A percentile compares a stretch with the other conserved stretches of the same genome.
These are phyloP conservation scores for Omphalea diandra DNA, from an alignment of 441 rosid species.

Conservation along the genomic window DNA sequence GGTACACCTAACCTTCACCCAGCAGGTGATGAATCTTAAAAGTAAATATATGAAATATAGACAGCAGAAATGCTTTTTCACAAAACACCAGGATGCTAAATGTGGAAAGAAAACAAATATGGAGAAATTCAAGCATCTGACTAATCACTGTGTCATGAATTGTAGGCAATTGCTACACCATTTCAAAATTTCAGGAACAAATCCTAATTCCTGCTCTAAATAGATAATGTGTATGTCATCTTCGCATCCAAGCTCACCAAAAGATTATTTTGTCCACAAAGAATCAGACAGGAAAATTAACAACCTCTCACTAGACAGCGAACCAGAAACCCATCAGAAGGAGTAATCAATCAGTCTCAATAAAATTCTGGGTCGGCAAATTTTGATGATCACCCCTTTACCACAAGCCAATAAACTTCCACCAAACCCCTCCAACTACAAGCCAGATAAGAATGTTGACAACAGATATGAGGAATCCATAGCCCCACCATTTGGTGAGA, in stretches of 20 bases:
- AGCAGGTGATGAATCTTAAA: no score
- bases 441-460: constrained; percentile 94
- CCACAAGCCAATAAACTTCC: constrained; percentile 97
- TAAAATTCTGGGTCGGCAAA: constrained; percentile 13
- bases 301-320: constrained; percentile 11
- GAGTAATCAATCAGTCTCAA: background rate
- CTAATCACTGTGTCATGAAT: background rate
- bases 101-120: background rate
- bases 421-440: constrained; percentile 94
- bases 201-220: constrained; percentile 27
- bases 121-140: constrained; percentile 5
- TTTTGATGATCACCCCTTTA: constrained; percentile 24
- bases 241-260: constrained; percentile 12
- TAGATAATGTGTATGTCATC: constrained; percentile 3
- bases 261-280: constrained; percentile 28
- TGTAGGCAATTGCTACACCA: constrained; percentile 14
- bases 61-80: no score
- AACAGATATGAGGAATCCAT: constrained; percentile 74
- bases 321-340: constrained; percentile 11
- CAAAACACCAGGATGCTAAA: no score
- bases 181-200: constrained; percentile 38
- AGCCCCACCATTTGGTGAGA: constrained; percentile 93
- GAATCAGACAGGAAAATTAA: constrained; percentile 26
- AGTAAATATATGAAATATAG: no score
- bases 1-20: no score